phyloP scores from a whole-genome alignment of 164 flowering plant species.

The Aristolochia californica region DNA sequence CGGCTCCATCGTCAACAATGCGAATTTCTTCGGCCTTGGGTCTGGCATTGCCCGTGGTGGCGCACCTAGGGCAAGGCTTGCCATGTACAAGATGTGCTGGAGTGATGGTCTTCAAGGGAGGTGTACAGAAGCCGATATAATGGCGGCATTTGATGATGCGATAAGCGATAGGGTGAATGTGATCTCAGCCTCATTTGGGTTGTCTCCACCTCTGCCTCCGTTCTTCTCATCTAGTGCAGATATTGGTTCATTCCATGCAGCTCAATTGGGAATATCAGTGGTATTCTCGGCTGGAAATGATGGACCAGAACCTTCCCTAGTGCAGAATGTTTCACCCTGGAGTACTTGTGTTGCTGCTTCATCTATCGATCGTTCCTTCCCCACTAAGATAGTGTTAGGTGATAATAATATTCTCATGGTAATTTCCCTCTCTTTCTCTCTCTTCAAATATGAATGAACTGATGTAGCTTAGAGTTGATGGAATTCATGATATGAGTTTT shows the following conservation, averaged over 20 bases:
- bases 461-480: background rate
- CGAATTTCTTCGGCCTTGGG: constrained; percentile 35
- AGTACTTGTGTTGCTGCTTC: constrained; percentile 52
- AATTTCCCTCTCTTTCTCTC: background rate
- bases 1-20: constrained; percentile 33
- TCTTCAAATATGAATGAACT: background rate
- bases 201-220: constrained; percentile 26
- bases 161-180: constrained; percentile 53
- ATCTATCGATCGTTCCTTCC: constrained; percentile 47
- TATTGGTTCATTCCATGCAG: constrained; percentile 65
- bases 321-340: constrained; percentile 63
- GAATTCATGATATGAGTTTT: background rate
- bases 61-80: constrained; percentile 56
- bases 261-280: constrained; percentile 46
- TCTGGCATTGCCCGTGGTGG: constrained; percentile 59
- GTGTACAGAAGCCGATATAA: constrained; percentile 50
- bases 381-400: constrained; percentile 28
- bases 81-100: constrained; percentile 73
- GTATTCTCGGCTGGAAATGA: constrained; percentile 63
- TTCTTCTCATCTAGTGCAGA: constrained; percentile 29
- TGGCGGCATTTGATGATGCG: constrained; percentile 67
- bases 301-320: constrained; percentile 46
- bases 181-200: constrained; percentile 53
- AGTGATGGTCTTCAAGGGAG: constrained; percentile 10
- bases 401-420: constrained; percentile 31